Percentiles rank a stretch among this genome's conserved stretches.
phyloP scores from a whole-genome alignment of 352 stramenopile genomes.

The Globisporangium echinulatum region DNA sequence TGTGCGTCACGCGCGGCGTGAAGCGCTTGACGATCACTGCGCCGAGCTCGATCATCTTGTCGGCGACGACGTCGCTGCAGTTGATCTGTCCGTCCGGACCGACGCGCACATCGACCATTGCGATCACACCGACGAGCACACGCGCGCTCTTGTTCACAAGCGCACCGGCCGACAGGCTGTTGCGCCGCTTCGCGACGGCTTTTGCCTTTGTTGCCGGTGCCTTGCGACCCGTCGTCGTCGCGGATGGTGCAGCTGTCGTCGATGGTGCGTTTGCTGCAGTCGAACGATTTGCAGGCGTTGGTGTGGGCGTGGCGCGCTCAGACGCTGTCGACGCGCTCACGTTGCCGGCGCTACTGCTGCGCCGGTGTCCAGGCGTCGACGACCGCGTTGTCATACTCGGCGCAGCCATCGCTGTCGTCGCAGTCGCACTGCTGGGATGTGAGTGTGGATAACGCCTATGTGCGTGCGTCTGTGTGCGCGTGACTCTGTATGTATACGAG shows the following conservation, averaged over 20 bases:
- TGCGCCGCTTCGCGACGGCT: conserved; percentile 10
- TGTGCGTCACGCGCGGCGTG: conserved; percentile 60
- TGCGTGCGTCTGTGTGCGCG: not conserved
- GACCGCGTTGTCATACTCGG: conserved; percentile 5
- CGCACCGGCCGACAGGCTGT: conserved; percentile 8
- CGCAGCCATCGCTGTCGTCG: conserved; percentile 5
- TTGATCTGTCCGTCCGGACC: conserved; percentile 66
- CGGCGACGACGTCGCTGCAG: conserved; percentile 64
- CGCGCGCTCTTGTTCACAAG: conserved; percentile 4
- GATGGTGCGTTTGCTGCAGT: not conserved
- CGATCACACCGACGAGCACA: conserved; percentile 41
- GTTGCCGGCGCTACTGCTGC: conserved; percentile 9
- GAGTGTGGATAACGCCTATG: not conserved
- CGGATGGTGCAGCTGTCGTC: not conserved
- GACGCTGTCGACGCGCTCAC: not conserved
- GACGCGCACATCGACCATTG: conserved; percentile 73
- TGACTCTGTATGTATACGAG: not conserved
- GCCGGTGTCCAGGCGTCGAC: conserved; percentile 1
- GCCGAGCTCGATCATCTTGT: conserved; percentile 59
- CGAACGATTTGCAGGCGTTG: not conserved
- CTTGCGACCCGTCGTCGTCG: not conserved
- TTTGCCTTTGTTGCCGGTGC: not conserved
- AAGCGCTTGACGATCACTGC: conserved; percentile 65
- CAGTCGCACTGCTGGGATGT: no score
- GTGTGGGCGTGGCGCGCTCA: not conserved